Conservation (phyloP, 2,329 filamentous ascomycete species). For the Rhytidhysteron rufulum region DNA sequence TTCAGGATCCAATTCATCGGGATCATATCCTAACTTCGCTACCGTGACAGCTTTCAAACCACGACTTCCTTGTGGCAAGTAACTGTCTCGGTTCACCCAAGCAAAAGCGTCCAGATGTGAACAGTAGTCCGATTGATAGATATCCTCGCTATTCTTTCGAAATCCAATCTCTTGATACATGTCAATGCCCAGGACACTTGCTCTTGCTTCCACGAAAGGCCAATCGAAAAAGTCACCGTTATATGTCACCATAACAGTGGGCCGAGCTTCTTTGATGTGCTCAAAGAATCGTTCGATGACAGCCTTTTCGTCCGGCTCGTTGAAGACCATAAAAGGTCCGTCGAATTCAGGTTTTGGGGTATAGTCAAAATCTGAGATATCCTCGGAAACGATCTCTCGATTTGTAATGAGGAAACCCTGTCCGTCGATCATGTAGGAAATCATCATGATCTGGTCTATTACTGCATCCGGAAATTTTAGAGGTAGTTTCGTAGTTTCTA, state of each 20-base stretch:
- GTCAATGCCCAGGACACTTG: conserved; percentile 91
- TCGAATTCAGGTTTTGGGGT: conserved; percentile 95
- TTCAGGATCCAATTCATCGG: conserved; percentile 95
- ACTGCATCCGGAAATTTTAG: conserved; percentile 94
- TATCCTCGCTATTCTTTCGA: conserved; percentile 89
- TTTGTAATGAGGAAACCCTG: conserved; percentile 98
- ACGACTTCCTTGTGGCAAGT: conserved; percentile 93
- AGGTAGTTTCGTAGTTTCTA: conserved; percentile 93
- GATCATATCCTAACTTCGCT: conserved; percentile 96
- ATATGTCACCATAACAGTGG: conserved; percentile 98
- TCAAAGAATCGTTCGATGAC: conserved; percentile 89
- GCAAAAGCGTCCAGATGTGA: conserved; percentile 99
- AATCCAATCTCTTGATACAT: conserved; percentile 99
- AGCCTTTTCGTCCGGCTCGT: conserved; percentile 88
- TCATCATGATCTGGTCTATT: conserved; percentile 99
- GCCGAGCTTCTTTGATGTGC: conserved; percentile 90
- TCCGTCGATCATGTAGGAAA: conserved; percentile 99
- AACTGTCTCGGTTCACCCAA: conserved; percentile 98
- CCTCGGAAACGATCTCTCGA: conserved; percentile 93
- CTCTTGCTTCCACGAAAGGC: conserved; percentile 93
- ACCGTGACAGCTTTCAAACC: conserved; percentile 97
- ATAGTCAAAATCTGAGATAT: conserved; percentile 97
- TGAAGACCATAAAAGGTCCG: conserved; percentile 96
- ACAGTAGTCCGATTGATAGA: conserved; percentile 93
- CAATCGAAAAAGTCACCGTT: conserved; percentile 99